Percentiles rank a stretch among this genome's conserved stretches.
phyloP scores from a whole-genome alignment of 2,329 filamentous ascomycete genomes.

The Dothidotthia symphoricarpi region DNA sequence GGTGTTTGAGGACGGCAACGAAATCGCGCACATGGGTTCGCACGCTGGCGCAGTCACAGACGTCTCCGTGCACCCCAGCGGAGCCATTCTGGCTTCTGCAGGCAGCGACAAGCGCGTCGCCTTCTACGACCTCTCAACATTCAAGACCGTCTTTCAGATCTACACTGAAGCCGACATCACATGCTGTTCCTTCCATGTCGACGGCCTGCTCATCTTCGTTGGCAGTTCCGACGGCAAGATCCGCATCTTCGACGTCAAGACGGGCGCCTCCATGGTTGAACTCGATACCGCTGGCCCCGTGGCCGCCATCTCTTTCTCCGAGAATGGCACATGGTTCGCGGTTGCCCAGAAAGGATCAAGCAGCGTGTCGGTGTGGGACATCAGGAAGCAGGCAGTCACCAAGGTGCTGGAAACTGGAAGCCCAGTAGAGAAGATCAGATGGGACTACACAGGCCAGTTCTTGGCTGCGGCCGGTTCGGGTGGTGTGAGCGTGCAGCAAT shows the following conservation, averaged over 20 bases:
- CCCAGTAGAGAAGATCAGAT: slow-evolving; percentile 71
- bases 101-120: slow-evolving; percentile 90
- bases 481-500: slow-evolving; percentile 85
- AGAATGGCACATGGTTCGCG: slow-evolving; percentile 96
- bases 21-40: slow-evolving; percentile 68
- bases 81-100: slow-evolving; percentile 79
- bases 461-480: slow-evolving; percentile 77
- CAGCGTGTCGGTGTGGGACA: slow-evolving; percentile 82
- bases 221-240: slow-evolving; percentile 79
- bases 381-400: slow-evolving; percentile 77
- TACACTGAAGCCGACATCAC: slow-evolving; percentile 77
- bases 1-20: slow-evolving; percentile 69
- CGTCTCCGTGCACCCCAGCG: slow-evolving; percentile 78
- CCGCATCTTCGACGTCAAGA: slow-evolving; percentile 85
- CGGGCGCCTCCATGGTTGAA: slow-evolving; percentile 70
- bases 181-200: slow-evolving; percentile 84
- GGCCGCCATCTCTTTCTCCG: slow-evolving; percentile 78
- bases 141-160: slow-evolving; percentile 71
- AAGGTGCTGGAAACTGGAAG: slow-evolving; percentile 86
- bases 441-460: slow-evolving; percentile 96
- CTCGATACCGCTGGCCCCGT: slow-evolving; percentile 68
- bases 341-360: slow-evolving; percentile 75
- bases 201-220: slow-evolving; percentile 88
- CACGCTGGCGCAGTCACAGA: slow-evolving; percentile 80
- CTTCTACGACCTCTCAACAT: slow-evolving; percentile 73